Conservation (phyloP, 306 rosid genomes). For the Trifolium subterraneum region DNA sequence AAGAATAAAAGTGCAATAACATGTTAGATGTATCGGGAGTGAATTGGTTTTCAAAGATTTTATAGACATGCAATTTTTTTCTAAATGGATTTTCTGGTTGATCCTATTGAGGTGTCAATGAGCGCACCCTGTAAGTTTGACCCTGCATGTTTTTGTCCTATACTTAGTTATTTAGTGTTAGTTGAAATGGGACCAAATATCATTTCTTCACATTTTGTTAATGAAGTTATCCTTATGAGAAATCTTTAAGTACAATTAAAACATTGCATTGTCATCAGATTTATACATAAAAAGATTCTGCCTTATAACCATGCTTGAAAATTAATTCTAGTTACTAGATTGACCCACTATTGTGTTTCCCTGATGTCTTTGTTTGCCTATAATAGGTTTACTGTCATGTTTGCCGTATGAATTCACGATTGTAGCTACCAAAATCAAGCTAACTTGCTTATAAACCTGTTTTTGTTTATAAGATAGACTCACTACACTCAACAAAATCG, state of each 20-base stretch:
- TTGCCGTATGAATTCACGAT: neutral
- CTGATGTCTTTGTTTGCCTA: neutral
- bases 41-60: neutral
- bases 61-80: neutral
- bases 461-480: neutral
- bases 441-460: neutral
- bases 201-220: neutral
- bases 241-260: too few relatives aligned
- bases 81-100: constrained; percentile 27
- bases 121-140: neutral
- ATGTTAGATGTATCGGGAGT: neutral
- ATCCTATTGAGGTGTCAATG: neutral
- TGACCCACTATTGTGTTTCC: neutral
- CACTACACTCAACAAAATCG: neutral
- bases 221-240: neutral
- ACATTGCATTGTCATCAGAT: neutral
- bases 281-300: too few relatives aligned
- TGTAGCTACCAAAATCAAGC: neutral
- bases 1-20: neutral
- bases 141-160: constrained; percentile 11
- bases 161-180: neutral
- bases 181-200: constrained; percentile 9
- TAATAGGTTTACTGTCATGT: neutral
- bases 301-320: too few relatives aligned
- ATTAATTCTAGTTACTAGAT: too few relatives aligned